Evolutionary conservation across 2,329 filamentous ascomycete genomes (phyloP).

Genomic region (Beauveria sp.): DNA sequence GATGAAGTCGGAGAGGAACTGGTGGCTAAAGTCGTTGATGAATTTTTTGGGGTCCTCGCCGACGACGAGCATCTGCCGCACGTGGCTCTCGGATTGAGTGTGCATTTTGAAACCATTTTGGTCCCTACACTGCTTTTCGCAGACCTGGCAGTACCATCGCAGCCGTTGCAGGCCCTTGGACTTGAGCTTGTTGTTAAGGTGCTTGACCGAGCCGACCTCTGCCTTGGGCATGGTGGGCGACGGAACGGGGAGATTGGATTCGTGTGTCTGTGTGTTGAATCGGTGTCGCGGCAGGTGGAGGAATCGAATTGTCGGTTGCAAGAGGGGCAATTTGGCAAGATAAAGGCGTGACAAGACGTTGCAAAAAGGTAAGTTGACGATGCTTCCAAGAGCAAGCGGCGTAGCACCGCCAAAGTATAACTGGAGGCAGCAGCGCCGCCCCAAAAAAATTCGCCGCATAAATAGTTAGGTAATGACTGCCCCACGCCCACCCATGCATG

Average conservation of each 20-base stretch:
- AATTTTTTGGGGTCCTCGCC: constrained; percentile 80
- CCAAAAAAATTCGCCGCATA: background rate
- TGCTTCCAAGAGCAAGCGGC: background rate
- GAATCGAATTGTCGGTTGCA: background rate
- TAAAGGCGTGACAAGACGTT: background rate
- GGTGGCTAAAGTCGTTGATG: constrained; percentile 72
- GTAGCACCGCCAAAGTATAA: background rate
- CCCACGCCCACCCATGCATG: constrained; percentile 2
- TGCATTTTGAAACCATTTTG: constrained; percentile 92
- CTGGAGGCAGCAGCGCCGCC: background rate
- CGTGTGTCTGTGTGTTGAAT: background rate
- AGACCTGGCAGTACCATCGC: constrained; percentile 86
- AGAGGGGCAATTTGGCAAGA: background rate
- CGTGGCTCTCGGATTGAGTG: constrained; percentile 74
- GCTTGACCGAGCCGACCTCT: constrained; percentile 86
- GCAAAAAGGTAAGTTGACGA: background rate
- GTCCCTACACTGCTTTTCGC: constrained; percentile 59
- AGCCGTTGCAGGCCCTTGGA: constrained; percentile 69
- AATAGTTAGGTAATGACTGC: background rate
- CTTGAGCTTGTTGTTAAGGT: constrained; percentile 86
- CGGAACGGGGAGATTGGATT: background rate
- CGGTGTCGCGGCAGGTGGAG: background rate
- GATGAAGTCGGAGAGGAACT: constrained; percentile 77
- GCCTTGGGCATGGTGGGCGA: constrained; percentile 71
- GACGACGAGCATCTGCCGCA: constrained; percentile 79